Base-by-base conservation (phyloP, 1,284 basidiomycete species). In the Irpex lacteus region DNA sequence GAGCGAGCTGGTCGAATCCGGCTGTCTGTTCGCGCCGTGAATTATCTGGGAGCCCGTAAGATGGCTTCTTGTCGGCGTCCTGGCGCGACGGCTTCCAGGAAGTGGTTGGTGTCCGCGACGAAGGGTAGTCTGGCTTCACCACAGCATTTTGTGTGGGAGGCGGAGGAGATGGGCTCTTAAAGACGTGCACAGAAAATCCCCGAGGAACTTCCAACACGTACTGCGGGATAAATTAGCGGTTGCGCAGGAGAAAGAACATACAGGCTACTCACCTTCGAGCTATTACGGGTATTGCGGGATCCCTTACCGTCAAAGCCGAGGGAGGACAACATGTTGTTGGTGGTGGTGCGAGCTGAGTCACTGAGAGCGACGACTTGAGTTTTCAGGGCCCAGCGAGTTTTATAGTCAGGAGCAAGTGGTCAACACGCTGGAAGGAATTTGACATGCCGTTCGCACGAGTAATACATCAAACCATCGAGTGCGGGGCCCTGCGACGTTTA, bases 101-200 rank as follows among this genome's bases (percentile, higher is more conserved):
- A 21, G 60, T 59, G 59, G 61, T 63, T 7, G 69, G 61, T 53
- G 63, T 57, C n/a, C 68, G 69, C 9, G 62, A 56, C 9, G 61
- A 62, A 11, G 60, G 36, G 32, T 68, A 56, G 9, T 72, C 70
- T 32, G 61, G 61, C 63, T 74, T 75, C 13, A 62, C 60, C 6
- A 67, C 37, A 61, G 65, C 59, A 57, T 52, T 60, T 59, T 61
- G 62, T 37, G 38, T 34, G 62, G 62, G 64, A 40, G 64, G 59
- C 47, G 69, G 61, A 26, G 61, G 68, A 26, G 68, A 59, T 6
- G 71, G 67, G 53, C 69, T 70, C 69, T 72, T 74, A 69, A 75
- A 73, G 65, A 73, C 70, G 63, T 75, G 73, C 9, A 72, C 69
- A 6, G 73, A 72, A 60, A 74, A 71, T 19, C 73, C 73, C 50